Base-by-base conservation (phyloP, 2,329 filamentous ascomycete species). In the Amesomyces nigricolor region DNA sequence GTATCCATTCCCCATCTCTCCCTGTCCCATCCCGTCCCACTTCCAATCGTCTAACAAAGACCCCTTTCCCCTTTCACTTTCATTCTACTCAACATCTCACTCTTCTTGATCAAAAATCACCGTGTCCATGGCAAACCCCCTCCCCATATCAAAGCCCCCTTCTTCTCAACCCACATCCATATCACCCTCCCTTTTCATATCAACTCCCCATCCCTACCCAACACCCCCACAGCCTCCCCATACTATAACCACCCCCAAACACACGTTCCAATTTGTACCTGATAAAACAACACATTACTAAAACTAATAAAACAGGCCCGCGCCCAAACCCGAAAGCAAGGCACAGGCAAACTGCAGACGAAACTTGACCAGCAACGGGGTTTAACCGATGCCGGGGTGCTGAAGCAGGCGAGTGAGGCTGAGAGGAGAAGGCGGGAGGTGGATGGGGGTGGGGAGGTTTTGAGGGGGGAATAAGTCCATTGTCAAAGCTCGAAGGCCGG, bases 291-390 rank as follows among this genome's bases (percentile, higher is more conserved):
- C 40, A 26, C 14, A 29, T 22, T 42, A 26, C 38, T 44, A 19
- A 51, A 19, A 35, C 7, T 6, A 35, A 35, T 1, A 35, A 29
- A 35, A 17, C 43, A 50, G 53, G 55, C 52, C 26, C 61, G 58
- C 26, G 22, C 44, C 35, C 42, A 59, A 46, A 48, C 50, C 45
- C 50, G 26, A 46, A 51, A 54, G 42, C 59, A 56, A 37, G 52
- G 51, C 26, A 51, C n/a, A 32, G 85, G 88, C 14, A 91, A 90
- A 67, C 76, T 95, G 11, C 80, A 80, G 35, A 73, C 77, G 32
- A 85, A 91, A 67, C 75, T 96, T 13, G 80, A 85, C 53, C 85
- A 84, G 37, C 88, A 95, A 72, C 88, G 87, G 73, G 84, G 82
- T 63, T 83, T 89, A 73, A 90, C 87, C 8, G 79, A 83, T 51